Percentiles rank a stretch among this genome's conserved stretches.
phyloP scores from a whole-genome alignment of 441 rosid genomes.

The Metrosideros polymorpha region DNA sequence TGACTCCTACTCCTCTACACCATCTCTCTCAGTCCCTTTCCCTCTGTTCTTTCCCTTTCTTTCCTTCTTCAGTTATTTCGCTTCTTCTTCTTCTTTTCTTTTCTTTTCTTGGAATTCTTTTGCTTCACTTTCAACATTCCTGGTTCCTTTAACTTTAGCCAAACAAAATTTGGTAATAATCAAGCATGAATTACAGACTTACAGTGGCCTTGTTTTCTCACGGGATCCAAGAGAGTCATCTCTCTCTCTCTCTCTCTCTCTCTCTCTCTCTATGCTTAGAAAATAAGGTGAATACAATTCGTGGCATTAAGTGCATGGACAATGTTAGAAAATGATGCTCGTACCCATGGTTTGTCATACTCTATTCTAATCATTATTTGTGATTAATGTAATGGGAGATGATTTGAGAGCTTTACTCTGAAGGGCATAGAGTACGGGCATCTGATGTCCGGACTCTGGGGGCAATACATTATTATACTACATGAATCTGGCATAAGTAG shows the following conservation, averaged over 20 bases:
- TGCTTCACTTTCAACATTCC: conserved; percentile 34
- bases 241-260: conserved; percentile 25
- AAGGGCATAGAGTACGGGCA: not conserved
- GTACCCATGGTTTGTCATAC: not conserved
- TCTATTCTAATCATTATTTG: not conserved
- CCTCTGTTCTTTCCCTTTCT: not conserved
- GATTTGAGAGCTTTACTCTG: not conserved
- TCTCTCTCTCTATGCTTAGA: conserved; percentile 10
- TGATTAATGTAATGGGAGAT: not conserved
- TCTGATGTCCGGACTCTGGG: not conserved
- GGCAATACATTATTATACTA: not conserved
- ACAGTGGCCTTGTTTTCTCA: conserved; percentile 22
- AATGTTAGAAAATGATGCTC: not conserved
- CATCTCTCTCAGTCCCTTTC: not conserved
- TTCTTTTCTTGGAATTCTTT: conserved; percentile 2
- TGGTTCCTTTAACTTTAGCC: conserved; percentile 36
- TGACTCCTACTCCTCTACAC: not conserved
- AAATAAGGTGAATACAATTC: not conserved
- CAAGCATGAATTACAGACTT: not conserved
- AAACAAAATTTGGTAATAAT: conserved; percentile 3
- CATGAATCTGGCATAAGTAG: not conserved
- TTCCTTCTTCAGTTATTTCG: conserved; percentile 21
- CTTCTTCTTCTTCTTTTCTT: conserved; percentile 20
- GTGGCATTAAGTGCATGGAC: not conserved
- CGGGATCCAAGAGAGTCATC: conserved; percentile 69